phyloP scores from a whole-genome alignment of 352 stramenopile genomes.

The Globisporangium mamillatum region DNA sequence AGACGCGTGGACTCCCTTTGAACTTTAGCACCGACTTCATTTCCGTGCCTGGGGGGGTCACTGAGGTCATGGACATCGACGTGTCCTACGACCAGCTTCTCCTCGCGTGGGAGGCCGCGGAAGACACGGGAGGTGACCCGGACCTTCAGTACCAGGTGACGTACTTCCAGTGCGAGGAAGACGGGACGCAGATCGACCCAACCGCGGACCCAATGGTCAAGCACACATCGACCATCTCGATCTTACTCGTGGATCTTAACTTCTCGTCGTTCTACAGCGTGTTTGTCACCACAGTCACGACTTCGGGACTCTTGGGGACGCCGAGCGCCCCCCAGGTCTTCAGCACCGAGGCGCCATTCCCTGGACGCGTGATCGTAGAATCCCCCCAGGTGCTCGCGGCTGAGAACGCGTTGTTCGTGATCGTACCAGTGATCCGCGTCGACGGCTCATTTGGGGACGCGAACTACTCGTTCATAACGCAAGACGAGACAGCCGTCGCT shows the following conservation, averaged over 20 bases:
- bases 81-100: slow-evolving; percentile 34
- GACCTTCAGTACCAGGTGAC: slow-evolving; percentile 41
- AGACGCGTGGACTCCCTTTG: slow-evolving; percentile 24
- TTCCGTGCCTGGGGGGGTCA: slow-evolving; percentile 33
- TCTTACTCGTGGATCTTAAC: slow-evolving; percentile 23
- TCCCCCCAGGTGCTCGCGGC: slow-evolving; percentile 17
- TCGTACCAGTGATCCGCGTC: slow-evolving; percentile 37
- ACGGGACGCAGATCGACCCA: slow-evolving; percentile 10
- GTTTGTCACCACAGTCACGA: slow-evolving; percentile 29
- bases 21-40: slow-evolving; percentile 32
- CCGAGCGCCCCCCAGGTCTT: slow-evolving; percentile 23
- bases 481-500: slow-evolving; percentile 28
- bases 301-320: slow-evolving; percentile 28
- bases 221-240: slow-evolving; percentile 9
- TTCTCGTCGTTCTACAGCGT: slow-evolving; percentile 41
- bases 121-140: slow-evolving; percentile 43
- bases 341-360: slow-evolving; percentile 31
- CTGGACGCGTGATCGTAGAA: slow-evolving; percentile 30
- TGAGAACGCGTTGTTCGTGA: slow-evolving; percentile 29
- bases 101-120: slow-evolving; percentile 35
- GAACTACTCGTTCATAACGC: slow-evolving; percentile 33
- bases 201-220: neutral
- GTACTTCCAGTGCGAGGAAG: slow-evolving; percentile 32
- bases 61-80: slow-evolving; percentile 21
- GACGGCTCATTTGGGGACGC: slow-evolving; percentile 49